Evolutionary conservation across 768 basidiomycete genomes (phyloP), one percentile per base, ranked within the genome.

Genomic region (Boletus vinaceobasis): DNA sequence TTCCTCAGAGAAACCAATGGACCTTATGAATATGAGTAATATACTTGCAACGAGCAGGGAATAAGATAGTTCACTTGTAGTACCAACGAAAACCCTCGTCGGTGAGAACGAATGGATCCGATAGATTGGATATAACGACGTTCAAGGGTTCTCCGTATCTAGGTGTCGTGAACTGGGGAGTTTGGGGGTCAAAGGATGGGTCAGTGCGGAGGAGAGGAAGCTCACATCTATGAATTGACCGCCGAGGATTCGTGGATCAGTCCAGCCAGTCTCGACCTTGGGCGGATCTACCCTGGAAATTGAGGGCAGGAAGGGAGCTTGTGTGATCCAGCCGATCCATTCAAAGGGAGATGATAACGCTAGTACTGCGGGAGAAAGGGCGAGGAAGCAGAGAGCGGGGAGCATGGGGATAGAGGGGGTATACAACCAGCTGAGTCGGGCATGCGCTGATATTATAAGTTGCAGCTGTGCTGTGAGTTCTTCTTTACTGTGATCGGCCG

Each of bases 121-220:
- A 93, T 27, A 73, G 75, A 43, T 82, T 86, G 27, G 89, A 88
- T 42, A 94, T 85, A 62, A 94, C 87, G 44, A 90, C 77, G 63
- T 94, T 94, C 53, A 94, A 71, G 13, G 92, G 92, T 71, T 94
- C 92, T 40, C 92, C 92, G 33, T 77, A 77, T 55, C 74, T 73
- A 50, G 76, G 77, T 5, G 79, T 83, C 8, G 87, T 85, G 69
- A 77, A 90, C 89, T 91, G 53, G 26, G 23, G 15, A 37, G n/a
- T 26, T 33, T 17, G 42, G 43, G 14, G 33, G 27, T 47, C 13
- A 40, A 17, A n/a, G 31, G 43, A 10, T 5, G 8, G 39, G 38
- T 26, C 8, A 1, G 19, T 9, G 31, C 10, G 43, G 26, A 40
- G 42, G 57, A 43, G n/a, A 32, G 17, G 31, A 50, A 39, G 55